Percentiles rank a stretch among this genome's conserved stretches.
Evolutionary conservation across 768 basidiomycete species (phyloP).

Genomic region (Lentinus tigrinus): DNA sequence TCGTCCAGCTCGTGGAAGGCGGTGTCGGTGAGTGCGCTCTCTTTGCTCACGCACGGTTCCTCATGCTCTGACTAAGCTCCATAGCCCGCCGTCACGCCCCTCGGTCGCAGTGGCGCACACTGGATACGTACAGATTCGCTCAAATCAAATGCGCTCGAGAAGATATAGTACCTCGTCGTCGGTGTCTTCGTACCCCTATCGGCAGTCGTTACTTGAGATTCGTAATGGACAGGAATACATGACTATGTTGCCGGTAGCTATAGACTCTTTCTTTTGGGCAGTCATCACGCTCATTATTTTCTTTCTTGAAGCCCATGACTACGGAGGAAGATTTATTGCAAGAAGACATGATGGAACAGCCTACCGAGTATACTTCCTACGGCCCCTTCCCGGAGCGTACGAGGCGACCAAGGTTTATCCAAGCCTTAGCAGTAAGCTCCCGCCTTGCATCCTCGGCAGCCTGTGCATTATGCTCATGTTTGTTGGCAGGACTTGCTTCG

Average conservation of each 20-base stretch:
- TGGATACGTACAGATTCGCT: not conserved
- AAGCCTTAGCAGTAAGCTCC: not conserved
- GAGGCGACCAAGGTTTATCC: not conserved
- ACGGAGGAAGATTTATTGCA: constrained; percentile 21
- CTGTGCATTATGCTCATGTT: not conserved
- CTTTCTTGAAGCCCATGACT: constrained; percentile 14
- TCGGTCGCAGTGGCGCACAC: not conserved
- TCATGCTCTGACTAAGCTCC: not conserved
- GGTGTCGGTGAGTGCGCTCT: constrained; percentile 1
- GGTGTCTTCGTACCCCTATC: constrained; percentile 10
- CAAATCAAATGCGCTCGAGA: not conserved
- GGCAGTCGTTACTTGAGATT: constrained; percentile 10
- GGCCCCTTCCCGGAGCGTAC: not conserved
- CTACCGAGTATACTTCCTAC: not conserved
- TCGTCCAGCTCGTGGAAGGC: not conserved
- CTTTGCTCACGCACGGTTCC: not conserved
- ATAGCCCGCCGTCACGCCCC: not conserved
- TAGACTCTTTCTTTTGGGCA: not conserved
- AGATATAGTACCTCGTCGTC: constrained; percentile 7
- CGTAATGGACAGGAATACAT: constrained; percentile 15
- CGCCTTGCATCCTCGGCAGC: not conserved
- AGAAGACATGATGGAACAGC: constrained; percentile 9
- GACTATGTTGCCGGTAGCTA: constrained; percentile 16
- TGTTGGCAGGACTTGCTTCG: not conserved
- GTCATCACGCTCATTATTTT: not conserved